Evolutionary conservation across 495 filamentous ascomycete genomes (phyloP), one percentile per base, ranked within the genome.

Genomic region (Xylaria castorea): DNA sequence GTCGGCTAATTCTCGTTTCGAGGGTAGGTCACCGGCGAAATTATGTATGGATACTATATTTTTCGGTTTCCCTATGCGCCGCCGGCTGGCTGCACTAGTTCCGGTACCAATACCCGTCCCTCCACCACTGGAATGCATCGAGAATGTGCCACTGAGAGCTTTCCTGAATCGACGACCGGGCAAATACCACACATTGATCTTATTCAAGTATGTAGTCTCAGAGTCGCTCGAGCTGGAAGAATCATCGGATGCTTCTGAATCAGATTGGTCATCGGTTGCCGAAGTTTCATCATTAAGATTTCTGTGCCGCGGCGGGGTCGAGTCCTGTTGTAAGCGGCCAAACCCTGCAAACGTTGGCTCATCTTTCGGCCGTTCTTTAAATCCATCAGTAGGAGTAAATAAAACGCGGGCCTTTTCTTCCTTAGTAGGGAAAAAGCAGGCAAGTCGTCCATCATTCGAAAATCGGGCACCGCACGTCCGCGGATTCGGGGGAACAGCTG

Each of bases 401-500:
- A 80, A 86, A 16, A 88, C 88, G 46, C 84, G 87, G 30, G 91
- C 86, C 72, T 89, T 92, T 68, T 94, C 92, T 76, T 92, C 90
- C 78, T 93, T 94, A 9, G 92, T 91, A 3, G 92, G 92, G 75
- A 97, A 97, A 75, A 95, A 97, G 82, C 94, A 97, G 27, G 95
- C 89, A 9, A 98, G 85, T 58, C 88, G 89, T 30, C 95, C 95
- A 75, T 93, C 89, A 61, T 89, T 87, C 20, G 93, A 90, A 85
- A 94, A 97, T 18, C 89, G 83, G 16, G 92, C 92, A 58, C 94
- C 92, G 78, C 93, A 97, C 27, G 81, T 87, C 74, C 90, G 89
- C 5, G 92, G 92, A 64, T 92, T 82, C 18, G 94, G 94, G 9
- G 94, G 91, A 76, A 93, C 91, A 34, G 91, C 91, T 71, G 92